Conservation (phyloP, 805 yeast species). For the Candida krabiensis region DNA sequence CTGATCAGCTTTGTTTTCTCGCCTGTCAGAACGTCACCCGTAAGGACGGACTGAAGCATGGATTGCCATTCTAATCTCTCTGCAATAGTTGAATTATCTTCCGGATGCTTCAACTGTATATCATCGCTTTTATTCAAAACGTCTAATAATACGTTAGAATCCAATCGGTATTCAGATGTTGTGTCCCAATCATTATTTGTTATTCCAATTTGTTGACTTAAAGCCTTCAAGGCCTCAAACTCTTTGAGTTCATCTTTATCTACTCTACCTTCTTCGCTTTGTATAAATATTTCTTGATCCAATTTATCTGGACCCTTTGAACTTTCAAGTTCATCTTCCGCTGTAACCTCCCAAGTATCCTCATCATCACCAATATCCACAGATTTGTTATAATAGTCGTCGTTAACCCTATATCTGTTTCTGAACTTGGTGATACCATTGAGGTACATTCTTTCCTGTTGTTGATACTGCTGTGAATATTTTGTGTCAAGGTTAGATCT, state of each 20-base stretch:
- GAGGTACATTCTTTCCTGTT: constrained; percentile 54
- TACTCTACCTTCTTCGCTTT: constrained; percentile 17
- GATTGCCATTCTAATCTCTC: constrained; percentile 96
- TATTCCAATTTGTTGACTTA: constrained; percentile 35
- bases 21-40: constrained; percentile 91
- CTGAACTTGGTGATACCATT: constrained; percentile 39
- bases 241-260: constrained; percentile 26
- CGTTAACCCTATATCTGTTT: constrained; percentile 36
- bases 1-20: constrained; percentile 79
- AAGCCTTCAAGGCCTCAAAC: constrained; percentile 30
- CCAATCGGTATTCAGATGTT: constrained; percentile 35
- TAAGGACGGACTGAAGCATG: constrained; percentile 84
- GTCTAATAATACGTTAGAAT: constrained; percentile 34
- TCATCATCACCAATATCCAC: constrained; percentile 39
- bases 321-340: constrained; percentile 27
- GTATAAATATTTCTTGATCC: constrained; percentile 16
- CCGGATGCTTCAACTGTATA: constrained; percentile 29
- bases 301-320: constrained; percentile 18
- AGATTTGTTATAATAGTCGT: constrained; percentile 56
- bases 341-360: constrained; percentile 27
- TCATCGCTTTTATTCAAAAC: constrained; percentile 37
- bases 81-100: constrained; percentile 39
- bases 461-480: constrained; percentile 43
- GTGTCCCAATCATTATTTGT: constrained; percentile 31
- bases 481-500: constrained; percentile 33